Evolutionary conservation across 1,139 yeast genomes (phyloP).

Genomic region (Geotrichum siamense): DNA sequence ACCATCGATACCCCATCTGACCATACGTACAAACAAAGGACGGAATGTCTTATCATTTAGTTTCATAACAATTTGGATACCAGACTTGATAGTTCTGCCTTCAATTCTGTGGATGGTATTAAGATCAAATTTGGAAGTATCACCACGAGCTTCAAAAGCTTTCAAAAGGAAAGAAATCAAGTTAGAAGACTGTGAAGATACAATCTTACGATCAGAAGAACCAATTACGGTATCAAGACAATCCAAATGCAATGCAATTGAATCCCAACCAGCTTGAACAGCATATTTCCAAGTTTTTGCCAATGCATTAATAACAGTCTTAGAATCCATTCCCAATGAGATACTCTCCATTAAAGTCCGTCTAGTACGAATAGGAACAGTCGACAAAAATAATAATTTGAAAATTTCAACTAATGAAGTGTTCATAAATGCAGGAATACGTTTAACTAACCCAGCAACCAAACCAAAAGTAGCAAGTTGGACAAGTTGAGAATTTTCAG

Average conservation of each 20-base stretch:
- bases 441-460: constrained; percentile 66
- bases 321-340: constrained; percentile 61
- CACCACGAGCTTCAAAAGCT: constrained; percentile 49
- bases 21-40: constrained; percentile 79
- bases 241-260: constrained; percentile 65
- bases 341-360: constrained; percentile 57
- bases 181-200: constrained; percentile 59
- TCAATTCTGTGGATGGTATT: constrained; percentile 80
- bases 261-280: constrained; percentile 37
- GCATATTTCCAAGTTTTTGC: constrained; percentile 59
- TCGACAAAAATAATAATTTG: constrained; percentile 45
- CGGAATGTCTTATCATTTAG: constrained; percentile 89
- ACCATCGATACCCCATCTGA: constrained; percentile 90
- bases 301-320: constrained; percentile 55
- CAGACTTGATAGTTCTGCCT: constrained; percentile 64
- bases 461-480: constrained; percentile 57
- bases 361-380: constrained; percentile 54
- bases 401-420: constrained; percentile 61
- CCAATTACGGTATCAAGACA: constrained; percentile 60
- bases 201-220: constrained; percentile 62
- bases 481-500: constrained; percentile 29
- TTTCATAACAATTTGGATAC: constrained; percentile 74
- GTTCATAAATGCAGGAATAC: constrained; percentile 79
- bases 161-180: constrained; percentile 65
- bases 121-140: constrained; percentile 53